A percentile compares a stretch with the other conserved stretches of the same genome.
Conservation (phyloP, 345 rosid species). For the Euphorbia lathyris region DNA sequence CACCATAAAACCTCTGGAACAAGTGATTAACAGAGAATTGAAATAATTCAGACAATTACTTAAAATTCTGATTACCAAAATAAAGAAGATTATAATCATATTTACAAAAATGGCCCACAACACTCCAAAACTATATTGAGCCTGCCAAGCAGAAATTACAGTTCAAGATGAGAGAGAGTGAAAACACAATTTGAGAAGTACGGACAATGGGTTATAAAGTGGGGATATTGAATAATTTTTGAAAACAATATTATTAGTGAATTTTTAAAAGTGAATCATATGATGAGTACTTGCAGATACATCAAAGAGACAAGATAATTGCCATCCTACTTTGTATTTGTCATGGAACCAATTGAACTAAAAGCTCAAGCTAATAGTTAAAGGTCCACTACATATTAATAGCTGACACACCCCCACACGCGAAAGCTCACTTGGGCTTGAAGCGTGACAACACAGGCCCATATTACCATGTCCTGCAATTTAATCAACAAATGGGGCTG, state of each 20-base stretch:
- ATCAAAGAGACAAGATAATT: background rate
- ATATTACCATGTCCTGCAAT: no score
- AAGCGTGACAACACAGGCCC: no score
- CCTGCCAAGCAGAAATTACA: background rate
- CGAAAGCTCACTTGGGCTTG: no score
- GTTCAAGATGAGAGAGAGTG: background rate
- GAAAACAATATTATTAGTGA: background rate
- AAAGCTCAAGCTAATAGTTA: no score
- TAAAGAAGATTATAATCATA: background rate
- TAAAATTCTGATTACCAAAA: background rate
- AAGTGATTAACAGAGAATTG: conserved; percentile 4
- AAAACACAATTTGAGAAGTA: background rate
- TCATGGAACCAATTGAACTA: no score
- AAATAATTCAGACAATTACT: background rate
- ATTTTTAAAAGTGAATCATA: background rate
- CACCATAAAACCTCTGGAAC: conserved; percentile 67
- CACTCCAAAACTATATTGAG: background rate
- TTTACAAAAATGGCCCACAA: background rate
- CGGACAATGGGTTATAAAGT: background rate
- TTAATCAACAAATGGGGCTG: no score
- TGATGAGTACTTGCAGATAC: background rate
- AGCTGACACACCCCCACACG: no score
- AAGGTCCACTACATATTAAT: no score
- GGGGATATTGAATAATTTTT: background rate
- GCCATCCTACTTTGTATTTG: background rate